Conservation (phyloP, 2,329 filamentous ascomycete species). For the Periconia digitata region DNA sequence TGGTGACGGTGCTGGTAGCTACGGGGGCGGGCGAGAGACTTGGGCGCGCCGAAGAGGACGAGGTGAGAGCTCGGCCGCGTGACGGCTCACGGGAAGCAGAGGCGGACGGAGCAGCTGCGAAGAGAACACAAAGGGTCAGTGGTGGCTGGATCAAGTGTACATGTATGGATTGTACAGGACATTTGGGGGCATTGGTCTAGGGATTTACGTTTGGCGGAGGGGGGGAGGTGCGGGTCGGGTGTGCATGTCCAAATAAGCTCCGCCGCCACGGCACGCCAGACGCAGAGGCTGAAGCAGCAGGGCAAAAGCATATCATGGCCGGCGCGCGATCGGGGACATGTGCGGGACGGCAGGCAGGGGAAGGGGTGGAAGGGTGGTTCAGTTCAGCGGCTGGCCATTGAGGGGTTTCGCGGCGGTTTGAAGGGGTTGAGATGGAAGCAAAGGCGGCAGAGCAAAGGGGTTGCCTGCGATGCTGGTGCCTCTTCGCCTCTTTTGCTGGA, state of each 20-base stretch:
- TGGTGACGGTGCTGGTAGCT: conserved; percentile 29
- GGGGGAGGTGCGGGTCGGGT: not conserved
- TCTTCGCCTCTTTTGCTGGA: not conserved
- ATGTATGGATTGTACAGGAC: too few species aligned
- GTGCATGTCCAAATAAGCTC: conserved; percentile 24
- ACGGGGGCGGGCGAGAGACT: conserved; percentile 49
- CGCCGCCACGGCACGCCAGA: conserved; percentile 7
- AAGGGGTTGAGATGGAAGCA: conserved; percentile 12
- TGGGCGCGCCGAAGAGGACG: conserved; percentile 46
- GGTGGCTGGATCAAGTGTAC: too few species aligned
- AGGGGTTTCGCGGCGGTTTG: conserved; percentile 21
- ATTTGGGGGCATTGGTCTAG: too few species aligned
- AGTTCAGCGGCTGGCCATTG: not conserved
- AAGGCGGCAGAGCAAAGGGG: too few species aligned
- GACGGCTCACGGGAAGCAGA: conserved; percentile 45
- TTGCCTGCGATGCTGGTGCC: not conserved
- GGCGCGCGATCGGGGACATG: too few species aligned
- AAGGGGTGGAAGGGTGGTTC: not conserved
- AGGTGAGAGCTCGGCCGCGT: conserved; percentile 50
- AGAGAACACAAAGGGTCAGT: conserved; percentile 32
- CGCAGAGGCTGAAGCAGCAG: conserved; percentile 11
- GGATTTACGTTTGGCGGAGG: conserved; percentile 3
- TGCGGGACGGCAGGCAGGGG: not conserved
- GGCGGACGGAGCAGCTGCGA: conserved; percentile 43
- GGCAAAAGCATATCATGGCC: too few species aligned